Evolutionary conservation across 805 yeast genomes (phyloP).

Genomic region (Metschnikowia chrysomelidarum): DNA sequence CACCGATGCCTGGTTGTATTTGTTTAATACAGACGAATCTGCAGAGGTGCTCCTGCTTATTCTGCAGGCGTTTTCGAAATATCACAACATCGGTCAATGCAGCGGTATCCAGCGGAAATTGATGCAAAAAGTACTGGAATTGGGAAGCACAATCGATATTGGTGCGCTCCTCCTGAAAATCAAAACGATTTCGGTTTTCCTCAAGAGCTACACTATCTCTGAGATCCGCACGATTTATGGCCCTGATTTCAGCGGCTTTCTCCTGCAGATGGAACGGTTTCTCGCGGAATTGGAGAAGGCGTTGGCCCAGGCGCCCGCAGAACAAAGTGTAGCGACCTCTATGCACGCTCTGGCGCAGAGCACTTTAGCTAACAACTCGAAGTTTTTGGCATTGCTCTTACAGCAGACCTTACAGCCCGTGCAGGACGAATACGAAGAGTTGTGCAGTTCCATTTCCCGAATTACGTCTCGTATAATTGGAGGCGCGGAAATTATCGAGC

Average conservation of each 20-base stretch:
- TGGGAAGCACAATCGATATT: slow-evolving; percentile 11
- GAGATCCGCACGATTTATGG: slow-evolving; percentile 9
- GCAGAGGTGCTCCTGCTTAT: slow-evolving; percentile 25
- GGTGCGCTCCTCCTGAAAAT: slow-evolving; percentile 12
- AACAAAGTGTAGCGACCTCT: background rate
- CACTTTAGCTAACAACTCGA: slow-evolving; percentile 30
- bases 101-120: slow-evolving; percentile 2
- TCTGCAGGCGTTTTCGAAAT: slow-evolving; percentile 19
- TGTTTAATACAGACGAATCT: slow-evolving; percentile 16
- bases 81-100: background rate
- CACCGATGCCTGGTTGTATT: slow-evolving; percentile 12
- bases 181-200: slow-evolving; percentile 15
- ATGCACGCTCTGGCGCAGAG: slow-evolving; percentile 7
- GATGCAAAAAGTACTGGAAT: slow-evolving; percentile 5
- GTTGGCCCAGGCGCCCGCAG: background rate
- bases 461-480: background rate
- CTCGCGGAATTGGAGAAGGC: slow-evolving; percentile 16
- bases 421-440: background rate
- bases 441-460: background rate
- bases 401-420: slow-evolving; percentile 6
- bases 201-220: slow-evolving; percentile 5
- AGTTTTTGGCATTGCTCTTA: slow-evolving; percentile 25
- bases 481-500: no score
- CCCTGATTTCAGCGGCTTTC: slow-evolving; percentile 9
- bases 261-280: slow-evolving; percentile 13